Base-by-base conservation (phyloP, 73 alveolate species). In the Urostyla sp. region DNA sequence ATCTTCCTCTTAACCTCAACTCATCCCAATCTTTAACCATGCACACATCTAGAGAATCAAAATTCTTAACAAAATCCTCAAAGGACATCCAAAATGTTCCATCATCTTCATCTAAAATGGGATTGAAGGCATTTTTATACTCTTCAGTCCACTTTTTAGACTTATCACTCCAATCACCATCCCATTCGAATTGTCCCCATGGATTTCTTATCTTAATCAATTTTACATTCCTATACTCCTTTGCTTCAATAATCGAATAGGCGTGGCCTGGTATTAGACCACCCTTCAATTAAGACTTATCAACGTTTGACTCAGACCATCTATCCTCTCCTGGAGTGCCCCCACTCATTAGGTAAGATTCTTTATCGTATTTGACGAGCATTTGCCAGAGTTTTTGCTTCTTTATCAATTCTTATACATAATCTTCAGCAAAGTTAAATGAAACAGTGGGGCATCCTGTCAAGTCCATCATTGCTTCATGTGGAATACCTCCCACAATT, bases 181-280 rank as follows among this genome's bases (percentile, higher is more conserved):
- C 87, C 98, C 99, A 96, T 72, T 96, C 97, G 56, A 93, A 90
- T 60, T 94, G 77, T 31, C 98, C 99, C 98, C 98, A 96, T n/a
- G 98, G 98, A 83, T 96, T 95, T 85, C 99, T 88, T 44, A 96
- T 80, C 51, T 95, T 90, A 16, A 96, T 60, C 31, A 96, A 83
- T 55, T 84, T 73, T 27, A 51, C 59, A 7, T 95, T 94, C 31
- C 85, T 48, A n/a, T 85, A 94, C 69, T 92, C 96, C 63, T 75
- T 87, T 0, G 94, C 91, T 16, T 84, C 76, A 23, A 94, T 75
- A 18, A 94, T 84, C 49, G 98, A 69, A 87, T 96, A 96, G 2
- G 98, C 98, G 80, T 94, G 98, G 0, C 99, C 99, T 53, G 98
- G 97, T 0, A 91, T 93, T 30, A 94, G 76, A 20, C 98, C 98